These are phyloP conservation scores for Aspergillus diversus DNA, from an alignment of 495 filamentous ascomycete genomes.

Conservation along the genomic window DNA sequence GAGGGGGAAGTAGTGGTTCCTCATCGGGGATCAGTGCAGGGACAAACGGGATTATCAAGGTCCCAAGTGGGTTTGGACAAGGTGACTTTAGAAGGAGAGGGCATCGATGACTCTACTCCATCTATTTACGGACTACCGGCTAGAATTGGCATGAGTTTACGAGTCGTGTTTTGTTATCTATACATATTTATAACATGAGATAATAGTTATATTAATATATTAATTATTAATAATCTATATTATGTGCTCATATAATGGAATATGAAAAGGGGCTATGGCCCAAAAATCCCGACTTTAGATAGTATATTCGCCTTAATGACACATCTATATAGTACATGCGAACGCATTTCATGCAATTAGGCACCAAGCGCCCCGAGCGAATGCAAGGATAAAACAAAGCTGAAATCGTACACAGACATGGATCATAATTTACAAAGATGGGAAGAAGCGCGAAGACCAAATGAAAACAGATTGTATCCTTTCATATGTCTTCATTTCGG, in stretches of 20 bases:
- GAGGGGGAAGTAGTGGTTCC: conserved; percentile 30
- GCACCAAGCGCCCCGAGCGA: conserved; percentile 8
- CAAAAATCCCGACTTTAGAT: neutral
- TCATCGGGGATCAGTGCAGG: conserved; percentile 35
- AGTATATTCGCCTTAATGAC: neutral
- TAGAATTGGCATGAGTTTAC: neutral
- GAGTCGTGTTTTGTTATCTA: neutral
- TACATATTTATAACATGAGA: no score
- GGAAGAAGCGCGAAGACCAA: neutral
- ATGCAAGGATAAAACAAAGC: conserved; percentile 1
- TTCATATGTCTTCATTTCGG: no score
- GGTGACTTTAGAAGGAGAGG: conserved; percentile 42
- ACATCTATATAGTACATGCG: neutral
- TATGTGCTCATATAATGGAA: no score
- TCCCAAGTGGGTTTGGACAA: conserved; percentile 41
- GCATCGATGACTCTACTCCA: conserved; percentile 36
- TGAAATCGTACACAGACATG: conserved; percentile 2
- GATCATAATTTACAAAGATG: neutral
- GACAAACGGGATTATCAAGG: conserved; percentile 37
- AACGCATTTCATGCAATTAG: neutral
- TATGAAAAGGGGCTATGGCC: no score
- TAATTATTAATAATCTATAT: neutral
- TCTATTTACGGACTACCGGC: neutral
- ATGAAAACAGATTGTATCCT: neutral
- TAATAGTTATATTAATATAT: neutral